Base-by-base conservation (phyloP, 192 early-diverging fungal genomes). In the Mortierella hygrophila region DNA sequence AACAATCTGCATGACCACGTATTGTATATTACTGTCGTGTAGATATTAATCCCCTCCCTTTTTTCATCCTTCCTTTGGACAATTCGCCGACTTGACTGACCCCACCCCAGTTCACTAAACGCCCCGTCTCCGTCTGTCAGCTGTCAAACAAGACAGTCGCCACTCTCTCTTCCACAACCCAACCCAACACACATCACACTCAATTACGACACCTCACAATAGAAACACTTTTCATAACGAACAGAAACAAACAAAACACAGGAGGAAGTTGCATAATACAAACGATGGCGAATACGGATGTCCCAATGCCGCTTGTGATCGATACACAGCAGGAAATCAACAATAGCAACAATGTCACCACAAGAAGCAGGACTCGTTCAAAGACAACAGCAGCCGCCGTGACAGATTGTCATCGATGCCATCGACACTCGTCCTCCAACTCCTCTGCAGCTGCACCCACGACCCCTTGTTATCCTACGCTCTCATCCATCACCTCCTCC, bases 351-450 rank as follows among this genome's bases (percentile, higher is more conserved):
- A 38, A 71, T 52, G 16, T 52, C 49, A 21, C 18, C 38, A 41
- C 70, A 9, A 3, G 37, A 6, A 35, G 70, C 23, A 71, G 70
- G 37, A 41, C 41, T 23, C 38, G 41, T 16, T 42, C 41, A 38
- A 71, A n/a, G n/a, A 42, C 70, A 38, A 41, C 70, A 38, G 42
- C 15, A 1, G 40, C 70, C 16, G 26, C 26, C 16, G 26, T 40
- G 18, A 41, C 69, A 54, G 69, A 46, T 11, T 68, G 23, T 29
- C 47, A 41, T 63, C 72, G 79, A 35, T 74, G 54, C 38, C 79
- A 65, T 54, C 54, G 55, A 54, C 79, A 80, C n/a, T 71, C 70
- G 40, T 42, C 70, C 37, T 71, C 70, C 13, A 74, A 42, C 42
- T 54, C 70, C 65, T 73, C 65, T 21, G 47, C 16, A 8, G 40